Conservation (phyloP, 805 yeast species). For the Barnettozyma botsteinii region DNA sequence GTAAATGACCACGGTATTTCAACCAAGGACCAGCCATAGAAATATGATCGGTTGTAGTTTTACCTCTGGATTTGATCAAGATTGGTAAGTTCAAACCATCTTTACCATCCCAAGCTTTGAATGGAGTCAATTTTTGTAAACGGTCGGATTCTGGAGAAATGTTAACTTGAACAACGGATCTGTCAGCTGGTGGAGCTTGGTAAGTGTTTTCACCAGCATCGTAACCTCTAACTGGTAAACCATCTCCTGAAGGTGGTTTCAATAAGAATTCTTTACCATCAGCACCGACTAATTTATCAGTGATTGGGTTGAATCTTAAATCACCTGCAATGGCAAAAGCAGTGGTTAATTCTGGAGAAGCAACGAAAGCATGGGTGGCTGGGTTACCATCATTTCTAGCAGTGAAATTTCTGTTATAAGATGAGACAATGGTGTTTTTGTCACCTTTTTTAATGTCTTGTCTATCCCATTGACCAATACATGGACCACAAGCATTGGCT, state of each 20-base stretch:
- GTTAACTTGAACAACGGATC: slow-evolving; percentile 64
- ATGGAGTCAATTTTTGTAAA: slow-evolving; percentile 90
- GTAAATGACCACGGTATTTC: slow-evolving; percentile 99
- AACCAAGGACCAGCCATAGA: slow-evolving; percentile 99
- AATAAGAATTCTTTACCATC: slow-evolving; percentile 89
- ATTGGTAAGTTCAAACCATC: slow-evolving; percentile 87
- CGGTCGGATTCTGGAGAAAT: slow-evolving; percentile 92
- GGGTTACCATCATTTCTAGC: slow-evolving; percentile 98
- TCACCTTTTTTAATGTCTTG: slow-evolving; percentile 88
- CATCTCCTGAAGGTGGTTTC: slow-evolving; percentile 82
- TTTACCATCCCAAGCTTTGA: slow-evolving; percentile 95
- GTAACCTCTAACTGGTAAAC: slow-evolving; percentile 86
- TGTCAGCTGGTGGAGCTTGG: slow-evolving; percentile 94
- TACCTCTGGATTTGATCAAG: slow-evolving; percentile 92
- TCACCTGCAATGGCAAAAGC: slow-evolving; percentile 96
- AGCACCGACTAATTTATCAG: slow-evolving; percentile 80
- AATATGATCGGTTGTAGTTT: slow-evolving; percentile 98
- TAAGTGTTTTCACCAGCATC: slow-evolving; percentile 91
- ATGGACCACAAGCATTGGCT: slow-evolving; percentile 99
- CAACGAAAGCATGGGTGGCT: slow-evolving; percentile 92
- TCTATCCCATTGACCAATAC: slow-evolving; percentile 99
- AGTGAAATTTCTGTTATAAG: slow-evolving; percentile 97
- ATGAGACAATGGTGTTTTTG: slow-evolving; percentile 93
- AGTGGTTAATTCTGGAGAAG: slow-evolving; percentile 94
- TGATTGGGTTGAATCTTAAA: slow-evolving; percentile 92